phyloP scores from a whole-genome alignment of 352 stramenopile species.

The Peronospora destructor region DNA sequence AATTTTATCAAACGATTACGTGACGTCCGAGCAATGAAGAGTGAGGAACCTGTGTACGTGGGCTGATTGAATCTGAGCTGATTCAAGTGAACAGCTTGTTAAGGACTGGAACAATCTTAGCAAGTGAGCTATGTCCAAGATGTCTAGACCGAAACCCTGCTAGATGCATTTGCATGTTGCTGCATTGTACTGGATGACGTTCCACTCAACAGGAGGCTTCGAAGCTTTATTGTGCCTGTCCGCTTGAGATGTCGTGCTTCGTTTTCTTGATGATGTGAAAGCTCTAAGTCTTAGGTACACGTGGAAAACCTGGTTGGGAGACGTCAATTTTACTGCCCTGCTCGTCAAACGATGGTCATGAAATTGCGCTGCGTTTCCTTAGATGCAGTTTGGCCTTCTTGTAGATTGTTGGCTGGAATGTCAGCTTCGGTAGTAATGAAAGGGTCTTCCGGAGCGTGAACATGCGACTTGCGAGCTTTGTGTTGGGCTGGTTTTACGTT shows the following conservation, averaged over 20 bases:
- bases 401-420: constrained; percentile 37
- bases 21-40: constrained; percentile 38
- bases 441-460: constrained; percentile 17
- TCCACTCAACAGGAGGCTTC: constrained; percentile 27
- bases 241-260: constrained; percentile 8
- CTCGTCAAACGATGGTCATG: background rate
- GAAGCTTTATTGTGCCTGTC: background rate
- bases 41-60: constrained; percentile 29
- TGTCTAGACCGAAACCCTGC: constrained; percentile 33
- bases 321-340: background rate
- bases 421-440: constrained; percentile 21
- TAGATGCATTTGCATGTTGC: constrained; percentile 40
- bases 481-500: constrained; percentile 26
- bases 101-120: background rate
- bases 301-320: constrained; percentile 8
- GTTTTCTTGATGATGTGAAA: constrained; percentile 16
- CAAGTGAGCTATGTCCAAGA: constrained; percentile 1
- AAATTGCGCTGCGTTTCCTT: constrained; percentile 26
- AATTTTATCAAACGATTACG: constrained; percentile 46
- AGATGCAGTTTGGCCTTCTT: constrained; percentile 33
- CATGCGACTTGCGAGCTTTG: constrained; percentile 21
- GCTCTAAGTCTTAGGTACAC: constrained; percentile 32
- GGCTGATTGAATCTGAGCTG: constrained; percentile 11
- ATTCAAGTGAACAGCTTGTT: background rate
- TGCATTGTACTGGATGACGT: constrained; percentile 28